A percentile compares a stretch with the other conserved stretches of the same genome.
Conservation (phyloP, 495 filamentous ascomycete species). For the Xylaria castorea region DNA sequence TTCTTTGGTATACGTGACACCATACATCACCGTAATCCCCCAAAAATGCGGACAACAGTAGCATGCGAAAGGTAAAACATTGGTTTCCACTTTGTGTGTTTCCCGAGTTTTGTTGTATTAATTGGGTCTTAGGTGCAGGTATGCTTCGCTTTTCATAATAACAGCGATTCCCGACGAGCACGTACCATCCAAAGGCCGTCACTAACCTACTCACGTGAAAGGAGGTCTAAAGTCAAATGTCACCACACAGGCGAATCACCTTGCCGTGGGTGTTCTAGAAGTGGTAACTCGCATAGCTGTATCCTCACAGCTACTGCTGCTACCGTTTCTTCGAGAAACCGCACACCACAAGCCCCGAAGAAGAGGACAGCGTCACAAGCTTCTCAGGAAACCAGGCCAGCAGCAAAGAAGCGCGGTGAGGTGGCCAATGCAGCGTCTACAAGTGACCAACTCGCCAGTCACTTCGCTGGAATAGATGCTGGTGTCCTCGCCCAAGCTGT, state of each 20-base stretch:
- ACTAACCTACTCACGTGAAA: conserved; percentile 8
- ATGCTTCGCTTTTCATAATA: conserved; percentile 1
- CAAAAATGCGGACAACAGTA: conserved; percentile 23
- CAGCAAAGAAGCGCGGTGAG: neutral
- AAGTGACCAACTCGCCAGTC: conserved; percentile 18
- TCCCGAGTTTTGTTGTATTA: conserved; percentile 17
- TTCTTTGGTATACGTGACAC: neutral
- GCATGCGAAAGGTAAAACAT: conserved; percentile 21
- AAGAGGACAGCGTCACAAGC: neutral
- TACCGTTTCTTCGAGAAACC: neutral
- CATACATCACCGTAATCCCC: neutral
- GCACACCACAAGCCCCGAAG: neutral
- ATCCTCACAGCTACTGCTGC: conserved; percentile 12
- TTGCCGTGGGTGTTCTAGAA: conserved; percentile 21
- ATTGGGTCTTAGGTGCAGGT: conserved; percentile 19
- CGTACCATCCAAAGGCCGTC: neutral
- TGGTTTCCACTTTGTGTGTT: neutral
- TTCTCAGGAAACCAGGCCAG: neutral
- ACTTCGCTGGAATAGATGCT: conserved; percentile 15
- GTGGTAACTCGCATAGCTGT: conserved; percentile 11
- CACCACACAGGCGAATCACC: conserved; percentile 17
- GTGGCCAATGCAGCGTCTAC: neutral
- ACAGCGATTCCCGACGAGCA: neutral
- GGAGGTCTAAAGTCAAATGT: conserved; percentile 24
- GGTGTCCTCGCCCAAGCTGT: conserved; percentile 15